Base-by-base conservation (phyloP, 2,329 filamentous ascomycete species). In the Arthrobotrys pseudoclavata region DNA sequence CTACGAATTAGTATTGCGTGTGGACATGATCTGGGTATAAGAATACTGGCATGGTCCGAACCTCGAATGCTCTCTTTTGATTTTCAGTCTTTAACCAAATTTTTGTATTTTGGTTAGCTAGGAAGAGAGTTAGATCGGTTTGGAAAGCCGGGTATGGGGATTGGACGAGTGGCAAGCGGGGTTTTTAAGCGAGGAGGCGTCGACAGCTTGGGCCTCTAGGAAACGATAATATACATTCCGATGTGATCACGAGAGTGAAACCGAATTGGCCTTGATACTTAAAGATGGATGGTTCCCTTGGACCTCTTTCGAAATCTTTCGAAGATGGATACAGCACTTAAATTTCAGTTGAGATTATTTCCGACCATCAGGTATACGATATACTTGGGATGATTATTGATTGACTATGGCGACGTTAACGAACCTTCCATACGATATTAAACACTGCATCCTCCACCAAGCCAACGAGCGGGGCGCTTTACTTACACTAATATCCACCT, bases 391-490 rank as follows among this genome's bases (percentile, higher is more conserved):
- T 20, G 9, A 13, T 15, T 13, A 6, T 40, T 12, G 18, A 47
- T 31, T 20, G n/a, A 22, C 7, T 9, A 76, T 76, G 71, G 50
- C 50, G 29, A 69, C 29, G 18, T 47, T 76, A 5, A 24, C n/a
- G 31, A 18, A 24, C 50, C 48, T 76, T 50, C 71, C 71, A 9
- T 69, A 76, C 50, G 71, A 76, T 31, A 69, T 76, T 47, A 76
- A 66, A 26, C 60, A 69, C 20, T 76, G 24, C 13, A 42, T 76
- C 29, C 34, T 76, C 5, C 47, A 18, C 40, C 71, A 69, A 22
- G 20, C 69, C 9, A 18, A 40, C 57, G 71, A 76, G 26, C 47
- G 64, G 20, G 24, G 40, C 13, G 22, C 57, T 13, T 18, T 76
- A 1, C 40, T 69, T 10, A 26, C 20, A 22, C 42, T 76, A 1